Conservation (phyloP, 2,329 filamentous ascomycete genomes). For the Cercospora sojina region DNA sequence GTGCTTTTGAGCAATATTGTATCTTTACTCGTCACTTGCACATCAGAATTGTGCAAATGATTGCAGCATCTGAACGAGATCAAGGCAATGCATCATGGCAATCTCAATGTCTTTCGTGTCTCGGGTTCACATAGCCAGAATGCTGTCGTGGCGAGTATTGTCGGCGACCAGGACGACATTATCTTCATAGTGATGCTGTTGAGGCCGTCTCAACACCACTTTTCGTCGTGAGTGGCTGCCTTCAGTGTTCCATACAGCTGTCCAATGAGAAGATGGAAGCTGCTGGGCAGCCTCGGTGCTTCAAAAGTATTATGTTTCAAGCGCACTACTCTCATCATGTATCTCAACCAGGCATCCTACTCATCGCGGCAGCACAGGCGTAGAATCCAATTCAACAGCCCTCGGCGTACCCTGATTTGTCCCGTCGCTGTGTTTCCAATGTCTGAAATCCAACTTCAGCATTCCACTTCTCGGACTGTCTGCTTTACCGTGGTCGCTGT, state of each 20-base stretch:
- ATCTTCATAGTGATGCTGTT: too few relatives aligned
- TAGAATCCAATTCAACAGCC: not conserved
- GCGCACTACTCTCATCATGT: not conserved
- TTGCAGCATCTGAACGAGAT: not conserved
- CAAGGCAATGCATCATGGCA: not conserved
- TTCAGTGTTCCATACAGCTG: not conserved
- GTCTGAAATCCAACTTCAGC: not conserved
- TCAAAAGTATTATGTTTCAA: not conserved
- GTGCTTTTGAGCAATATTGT: not conserved
- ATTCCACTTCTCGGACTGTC: not conserved
- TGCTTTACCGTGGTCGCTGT: not conserved
- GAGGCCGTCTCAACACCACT: not conserved
- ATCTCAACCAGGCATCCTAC: not conserved
- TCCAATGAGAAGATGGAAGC: not conserved
- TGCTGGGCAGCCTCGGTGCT: not conserved
- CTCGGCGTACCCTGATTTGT: not conserved
- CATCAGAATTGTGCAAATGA: not conserved
- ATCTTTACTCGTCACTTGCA: not conserved
- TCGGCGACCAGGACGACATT: too few relatives aligned
- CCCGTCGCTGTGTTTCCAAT: not conserved
- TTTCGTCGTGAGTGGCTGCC: not conserved
- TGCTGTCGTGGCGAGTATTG: too few relatives aligned
- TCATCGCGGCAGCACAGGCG: not conserved
- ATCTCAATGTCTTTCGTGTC: too few relatives aligned
- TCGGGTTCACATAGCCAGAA: too few relatives aligned